Evolutionary conservation across 257 asterid species (phyloP), one percentile per base, ranked within the genome.

Genomic region (Petunia axillaris): DNA sequence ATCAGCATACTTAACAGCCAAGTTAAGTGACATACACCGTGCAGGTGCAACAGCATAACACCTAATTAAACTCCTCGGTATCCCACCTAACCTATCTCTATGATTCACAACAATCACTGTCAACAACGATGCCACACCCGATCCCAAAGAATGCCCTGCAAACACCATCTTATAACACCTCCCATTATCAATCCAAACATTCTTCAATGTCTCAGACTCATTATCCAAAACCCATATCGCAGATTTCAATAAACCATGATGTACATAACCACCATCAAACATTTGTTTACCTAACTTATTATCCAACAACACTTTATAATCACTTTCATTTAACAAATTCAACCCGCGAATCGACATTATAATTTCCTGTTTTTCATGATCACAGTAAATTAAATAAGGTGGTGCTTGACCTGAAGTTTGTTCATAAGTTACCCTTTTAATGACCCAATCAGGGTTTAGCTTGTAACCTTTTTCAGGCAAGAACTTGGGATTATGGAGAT

Each of bases 241-340:
- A 0, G 99, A 94, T 80, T 91, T 93, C 90, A 95, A 76, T 85
- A 93, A 78, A 43, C 99, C 99, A 46, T 90, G 89, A 79, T 95
- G 99, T 54, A 95, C 99, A 80, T 87, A 95, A 0, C 99, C 99
- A 14, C 99, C 97, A 83, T 93, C 97, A 68, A 93, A 93, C 97
- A 89, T 95, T 87, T 95, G 99, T 91, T 76, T 89, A 40, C 97
- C 99, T 50, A 93, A 81, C 67, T 88, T 85, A 84, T 95, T 95
- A 79, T 95, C 89, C 44, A 95, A 85, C 82, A 95, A 85, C 79
- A 90, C 8, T 89, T 89, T 85, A 76, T 95, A 95, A 84, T 95
- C 98, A 80, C 92, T 87, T 82, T 93, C 95, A 58, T 85, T 93
- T 4, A 60, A 88, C 67, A 95, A 53, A 82, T 93, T 95, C 57